Base-by-base conservation (phyloP, 2,329 filamentous ascomycete species). In the Nemania sp. region DNA sequence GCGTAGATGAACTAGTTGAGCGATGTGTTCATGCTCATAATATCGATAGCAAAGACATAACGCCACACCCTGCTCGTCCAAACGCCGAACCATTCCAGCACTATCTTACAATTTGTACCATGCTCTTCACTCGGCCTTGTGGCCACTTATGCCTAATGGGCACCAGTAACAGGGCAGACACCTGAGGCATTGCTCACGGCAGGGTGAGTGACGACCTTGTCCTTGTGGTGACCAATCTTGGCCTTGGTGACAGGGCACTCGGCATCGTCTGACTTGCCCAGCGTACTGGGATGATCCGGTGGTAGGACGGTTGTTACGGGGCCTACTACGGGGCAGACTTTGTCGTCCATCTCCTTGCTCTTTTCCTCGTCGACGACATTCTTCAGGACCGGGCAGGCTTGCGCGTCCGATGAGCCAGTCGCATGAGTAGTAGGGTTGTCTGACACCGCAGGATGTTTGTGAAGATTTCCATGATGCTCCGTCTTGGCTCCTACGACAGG, bases 181-280 rank as follows among this genome's bases (percentile, higher is more conserved):
- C 69, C 71, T 2, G 64, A 61, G 3, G 65, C 64, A 3, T 58
- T 54, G 11, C 62, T 58, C 15, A 75, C 64, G 14, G 64, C 65
- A 5, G 73, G 73, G 56, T 75, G 73, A 9, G 59, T 62, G 11
- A 62, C 43, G 15, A 76, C 64, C 59, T 72, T 74, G 54, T 70
- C 70, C 68, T 74, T 74, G 61, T 76, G 73, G 52, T 75, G 73
- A 3, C 72, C 73, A 4, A 75, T 68, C 54, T 68, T 67, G 30
- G 73, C 73, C 64, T 75, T 74, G 14, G 73, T 76, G 49, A 76
- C 70, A 7, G 73, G 73, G 57, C 73, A 75, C 49, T 69, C 70
- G 33, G 68, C 66, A 14, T 59, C 60, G 60, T 69, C 66, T 40
- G 54, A 40, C 23, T 61, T 59, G 49, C 54, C 61, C 23, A 58